A percentile compares a stretch with the other conserved stretches of the same genome.
These are phyloP conservation scores for Ramalina intermedia DNA, from an alignment of 495 filamentous ascomycete species.

Conservation along the genomic window DNA sequence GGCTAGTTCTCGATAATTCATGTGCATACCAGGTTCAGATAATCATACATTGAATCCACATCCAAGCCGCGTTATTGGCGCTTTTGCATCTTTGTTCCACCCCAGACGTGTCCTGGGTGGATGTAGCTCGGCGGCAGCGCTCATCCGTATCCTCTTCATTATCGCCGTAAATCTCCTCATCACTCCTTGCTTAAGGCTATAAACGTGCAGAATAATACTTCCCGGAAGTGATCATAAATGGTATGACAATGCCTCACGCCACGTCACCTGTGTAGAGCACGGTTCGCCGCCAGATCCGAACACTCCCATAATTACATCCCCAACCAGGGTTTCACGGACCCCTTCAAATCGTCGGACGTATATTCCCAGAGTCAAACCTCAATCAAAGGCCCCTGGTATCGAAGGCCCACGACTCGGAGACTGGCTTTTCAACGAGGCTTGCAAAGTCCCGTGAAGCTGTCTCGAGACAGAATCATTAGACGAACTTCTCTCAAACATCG, in stretches of 20 bases:
- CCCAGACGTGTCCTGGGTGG: too few species aligned
- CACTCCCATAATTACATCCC: too few species aligned
- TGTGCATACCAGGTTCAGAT: not conserved
- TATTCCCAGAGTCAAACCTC: not conserved
- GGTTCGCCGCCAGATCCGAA: too few species aligned
- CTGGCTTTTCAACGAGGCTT: constrained; percentile 5
- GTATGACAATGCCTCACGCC: too few species aligned
- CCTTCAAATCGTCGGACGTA: not conserved
- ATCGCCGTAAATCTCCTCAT: too few species aligned
- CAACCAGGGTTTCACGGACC: not conserved
- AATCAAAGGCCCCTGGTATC: constrained; percentile 1
- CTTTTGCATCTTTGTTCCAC: too few species aligned
- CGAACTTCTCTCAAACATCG: constrained; percentile 9
- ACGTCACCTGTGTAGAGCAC: too few species aligned
- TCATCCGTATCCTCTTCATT: too few species aligned
- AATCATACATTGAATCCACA: not conserved
- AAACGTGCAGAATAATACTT: too few species aligned
- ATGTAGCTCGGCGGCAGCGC: too few species aligned
- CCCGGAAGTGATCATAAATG: too few species aligned
- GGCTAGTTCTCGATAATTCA: not conserved
- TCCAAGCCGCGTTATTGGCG: not conserved
- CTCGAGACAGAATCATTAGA: constrained; percentile 10
- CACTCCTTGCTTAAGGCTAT: too few species aligned
- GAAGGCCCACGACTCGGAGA: constrained; percentile 1
- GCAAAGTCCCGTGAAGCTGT: constrained; percentile 8